Conservation (phyloP, 805 yeast genomes). For the Candida pseudoglaebosa region DNA sequence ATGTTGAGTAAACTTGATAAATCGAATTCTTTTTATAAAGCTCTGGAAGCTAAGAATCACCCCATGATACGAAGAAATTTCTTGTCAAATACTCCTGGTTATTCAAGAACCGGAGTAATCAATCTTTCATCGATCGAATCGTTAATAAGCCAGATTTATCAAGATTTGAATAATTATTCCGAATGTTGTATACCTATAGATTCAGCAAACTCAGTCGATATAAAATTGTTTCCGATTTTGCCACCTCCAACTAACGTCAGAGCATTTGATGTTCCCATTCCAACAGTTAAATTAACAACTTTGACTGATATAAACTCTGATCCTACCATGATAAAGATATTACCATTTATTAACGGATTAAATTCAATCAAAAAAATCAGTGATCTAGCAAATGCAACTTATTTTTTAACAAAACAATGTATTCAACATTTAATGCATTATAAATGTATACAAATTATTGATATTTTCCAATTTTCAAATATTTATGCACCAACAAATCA, state of each 20-base stretch:
- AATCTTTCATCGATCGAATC: slow-evolving; percentile 54
- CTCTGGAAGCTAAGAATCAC: slow-evolving; percentile 11
- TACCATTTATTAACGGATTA: slow-evolving; percentile 84
- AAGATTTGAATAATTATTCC: slow-evolving; percentile 90
- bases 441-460: slow-evolving; percentile 76
- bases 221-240: slow-evolving; percentile 86
- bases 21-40: slow-evolving; percentile 38
- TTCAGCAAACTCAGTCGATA: slow-evolving; percentile 83
- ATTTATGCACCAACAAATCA: slow-evolving; percentile 85
- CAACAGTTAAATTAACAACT: slow-evolving; percentile 70
- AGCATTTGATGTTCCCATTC: slow-evolving; percentile 85
- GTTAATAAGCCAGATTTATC: slow-evolving; percentile 83
- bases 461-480: slow-evolving; percentile 85
- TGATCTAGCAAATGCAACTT: slow-evolving; percentile 76
- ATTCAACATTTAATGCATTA: slow-evolving; percentile 89
- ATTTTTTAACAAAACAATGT: slow-evolving; percentile 73
- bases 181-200: slow-evolving; percentile 95
- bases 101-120: slow-evolving; percentile 24
- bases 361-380: slow-evolving; percentile 79
- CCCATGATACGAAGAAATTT: not conserved
- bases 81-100: slow-evolving; percentile 11
- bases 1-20: slow-evolving; percentile 54
- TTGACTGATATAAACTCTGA: slow-evolving; percentile 94
- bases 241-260: slow-evolving; percentile 75
- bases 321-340: slow-evolving; percentile 86